Conservation (phyloP, 1,139 yeast species). For the Magnusiomyces ingens region DNA sequence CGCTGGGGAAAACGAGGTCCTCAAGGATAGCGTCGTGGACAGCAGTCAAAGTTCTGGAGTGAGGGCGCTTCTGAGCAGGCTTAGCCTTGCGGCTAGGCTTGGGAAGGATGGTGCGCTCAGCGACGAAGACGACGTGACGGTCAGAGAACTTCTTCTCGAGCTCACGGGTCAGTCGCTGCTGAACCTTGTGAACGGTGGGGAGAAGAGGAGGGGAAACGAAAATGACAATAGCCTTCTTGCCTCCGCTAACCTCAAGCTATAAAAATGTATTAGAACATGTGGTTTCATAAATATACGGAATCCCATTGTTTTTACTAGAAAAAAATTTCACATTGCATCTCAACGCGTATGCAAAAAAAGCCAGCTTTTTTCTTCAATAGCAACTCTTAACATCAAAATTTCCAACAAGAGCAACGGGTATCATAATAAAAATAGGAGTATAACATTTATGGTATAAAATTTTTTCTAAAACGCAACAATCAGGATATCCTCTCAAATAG, state of each 20-base stretch:
- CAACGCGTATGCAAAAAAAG: too few species aligned
- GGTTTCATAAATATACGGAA: too few species aligned
- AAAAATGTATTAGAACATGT: constrained; percentile 1
- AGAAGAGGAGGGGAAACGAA: constrained; percentile 97
- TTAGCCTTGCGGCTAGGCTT: constrained; percentile 74
- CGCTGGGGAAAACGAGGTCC: constrained; percentile 99
- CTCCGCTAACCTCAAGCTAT: constrained; percentile 89
- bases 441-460: too few species aligned
- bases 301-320: too few species aligned
- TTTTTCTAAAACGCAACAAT: too few species aligned
- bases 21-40: constrained; percentile 98
- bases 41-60: constrained; percentile 98
- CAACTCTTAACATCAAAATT: too few species aligned
- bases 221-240: constrained; percentile 97
- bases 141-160: constrained; percentile 99
- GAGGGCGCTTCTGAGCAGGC: constrained; percentile 98
- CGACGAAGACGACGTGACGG: constrained; percentile 98
- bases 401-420: too few species aligned
- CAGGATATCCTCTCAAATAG: constrained; percentile 13
- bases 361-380: too few species aligned
- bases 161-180: constrained; percentile 90
- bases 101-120: constrained; percentile 99
- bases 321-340: too few species aligned
- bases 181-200: constrained; percentile 93
- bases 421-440: too few species aligned